Evolutionary conservation across 2,329 filamentous ascomycete species (phyloP).

Genomic region (Penicillium expansum): DNA sequence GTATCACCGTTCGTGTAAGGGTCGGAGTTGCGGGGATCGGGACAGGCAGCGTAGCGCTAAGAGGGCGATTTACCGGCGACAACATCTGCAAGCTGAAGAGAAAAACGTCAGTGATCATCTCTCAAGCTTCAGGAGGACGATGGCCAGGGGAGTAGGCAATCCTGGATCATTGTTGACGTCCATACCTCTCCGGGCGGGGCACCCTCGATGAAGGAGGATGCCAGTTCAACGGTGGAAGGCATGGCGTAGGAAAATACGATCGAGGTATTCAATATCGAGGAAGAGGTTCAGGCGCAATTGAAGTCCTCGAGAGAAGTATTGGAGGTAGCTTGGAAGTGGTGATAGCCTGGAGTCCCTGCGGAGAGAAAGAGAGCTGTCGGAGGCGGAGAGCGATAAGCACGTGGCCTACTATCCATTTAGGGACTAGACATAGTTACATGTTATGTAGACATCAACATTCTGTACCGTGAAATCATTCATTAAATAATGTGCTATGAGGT

Average conservation of each 20-base stretch:
- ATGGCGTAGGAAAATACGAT: slow-evolving; percentile 26
- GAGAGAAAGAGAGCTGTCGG: slow-evolving; percentile 18
- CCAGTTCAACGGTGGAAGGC: slow-evolving; percentile 55
- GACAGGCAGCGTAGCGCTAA: slow-evolving; percentile 6
- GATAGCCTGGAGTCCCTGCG: slow-evolving; percentile 12
- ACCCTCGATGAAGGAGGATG: slow-evolving; percentile 86
- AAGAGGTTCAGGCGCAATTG: background rate
- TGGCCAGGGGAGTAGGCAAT: slow-evolving; percentile 2
- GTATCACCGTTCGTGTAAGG: slow-evolving; percentile 16
- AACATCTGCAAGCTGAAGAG: slow-evolving; percentile 75
- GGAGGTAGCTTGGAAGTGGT: background rate
- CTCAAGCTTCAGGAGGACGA: slow-evolving; percentile 7
- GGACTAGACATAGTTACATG: too few species aligned
- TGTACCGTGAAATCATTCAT: background rate
- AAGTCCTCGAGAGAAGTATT: background rate
- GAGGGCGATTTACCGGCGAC: slow-evolving; percentile 64
- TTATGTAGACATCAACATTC: background rate
- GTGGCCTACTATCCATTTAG: slow-evolving; percentile 12
- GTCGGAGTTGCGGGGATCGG: slow-evolving; percentile 4
- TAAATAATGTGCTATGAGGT: slow-evolving; percentile 1
- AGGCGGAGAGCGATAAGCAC: slow-evolving; percentile 23
- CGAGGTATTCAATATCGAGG: background rate
- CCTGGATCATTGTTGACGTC: slow-evolving; percentile 5
- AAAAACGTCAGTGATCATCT: slow-evolving; percentile 29
- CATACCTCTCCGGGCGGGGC: slow-evolving; percentile 93